These are phyloP conservation scores for Postia placenta DNA, from an alignment of 768 basidiomycete species.

Conservation along the genomic window DNA sequence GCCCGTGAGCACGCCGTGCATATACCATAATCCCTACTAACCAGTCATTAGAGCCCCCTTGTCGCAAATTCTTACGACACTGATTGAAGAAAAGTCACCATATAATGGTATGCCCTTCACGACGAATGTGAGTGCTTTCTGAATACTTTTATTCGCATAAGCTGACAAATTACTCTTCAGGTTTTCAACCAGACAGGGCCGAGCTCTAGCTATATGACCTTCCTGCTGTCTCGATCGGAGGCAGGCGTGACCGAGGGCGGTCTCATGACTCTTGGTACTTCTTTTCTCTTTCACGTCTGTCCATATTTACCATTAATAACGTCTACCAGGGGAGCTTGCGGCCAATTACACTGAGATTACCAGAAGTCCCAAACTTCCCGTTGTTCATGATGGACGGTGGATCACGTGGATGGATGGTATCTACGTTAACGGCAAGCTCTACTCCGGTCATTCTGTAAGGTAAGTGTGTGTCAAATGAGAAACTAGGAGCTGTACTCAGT, in stretches of 20 bases:
- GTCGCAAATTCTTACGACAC: background rate
- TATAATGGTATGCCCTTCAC: background rate
- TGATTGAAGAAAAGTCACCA: background rate
- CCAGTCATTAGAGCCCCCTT: background rate
- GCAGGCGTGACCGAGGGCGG: constrained; percentile 1
- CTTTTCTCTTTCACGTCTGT: too few species aligned
- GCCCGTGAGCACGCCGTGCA: constrained; percentile 1
- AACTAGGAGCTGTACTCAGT: too few species aligned
- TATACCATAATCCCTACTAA: background rate
- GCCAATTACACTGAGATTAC: background rate
- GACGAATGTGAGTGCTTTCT: background rate
- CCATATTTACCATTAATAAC: too few species aligned
- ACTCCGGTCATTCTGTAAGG: background rate
- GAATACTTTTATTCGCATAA: background rate
- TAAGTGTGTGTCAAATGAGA: too few species aligned
- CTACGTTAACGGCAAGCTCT: constrained; percentile 1
- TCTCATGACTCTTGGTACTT: constrained; percentile 1
- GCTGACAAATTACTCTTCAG: background rate
- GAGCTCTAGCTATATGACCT: constrained; percentile 2
- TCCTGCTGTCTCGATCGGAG: constrained; percentile 2
- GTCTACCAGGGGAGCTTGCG: background rate
- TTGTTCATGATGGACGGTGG: background rate
- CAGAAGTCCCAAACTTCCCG: background rate
- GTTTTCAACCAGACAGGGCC: background rate
- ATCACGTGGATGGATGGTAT: constrained; percentile 4